Evolutionary conservation across 495 filamentous ascomycete genomes (phyloP).

Genomic region (Baudoinia panamericana): DNA sequence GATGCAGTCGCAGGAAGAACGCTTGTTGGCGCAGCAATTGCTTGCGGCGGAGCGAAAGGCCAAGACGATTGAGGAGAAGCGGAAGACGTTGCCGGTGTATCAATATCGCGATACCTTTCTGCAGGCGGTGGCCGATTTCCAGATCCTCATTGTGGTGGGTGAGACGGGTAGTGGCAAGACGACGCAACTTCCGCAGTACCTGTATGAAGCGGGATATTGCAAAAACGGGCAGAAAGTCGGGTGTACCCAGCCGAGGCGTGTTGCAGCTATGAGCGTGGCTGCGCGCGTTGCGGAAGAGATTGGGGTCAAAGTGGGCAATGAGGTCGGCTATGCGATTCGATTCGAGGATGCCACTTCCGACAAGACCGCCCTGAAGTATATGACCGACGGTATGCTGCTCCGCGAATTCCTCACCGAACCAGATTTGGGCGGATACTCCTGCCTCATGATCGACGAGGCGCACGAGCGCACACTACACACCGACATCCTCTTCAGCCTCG

Average conservation of each 20-base stretch:
- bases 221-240: conserved; percentile 49
- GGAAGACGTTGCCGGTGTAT: conserved; percentile 85
- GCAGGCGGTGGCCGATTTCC: conserved; percentile 27
- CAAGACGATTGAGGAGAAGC: conserved; percentile 73
- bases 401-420: conserved; percentile 87
- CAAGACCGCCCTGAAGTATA: conserved; percentile 89
- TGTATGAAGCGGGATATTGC: conserved; percentile 31
- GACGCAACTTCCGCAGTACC: conserved; percentile 31
- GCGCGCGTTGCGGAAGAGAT: conserved; percentile 90
- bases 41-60: conserved; percentile 79
- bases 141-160: conserved; percentile 29
- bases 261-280: conserved; percentile 93
- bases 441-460: conserved; percentile 93
- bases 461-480: conserved; percentile 89
- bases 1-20: conserved; percentile 63
- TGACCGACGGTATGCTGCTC: conserved; percentile 96
- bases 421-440: conserved; percentile 69
- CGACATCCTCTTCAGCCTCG: conserved; percentile 77
- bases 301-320: conserved; percentile 78
- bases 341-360: conserved; percentile 91
- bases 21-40: conserved; percentile 61
- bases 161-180: conserved; percentile 33
- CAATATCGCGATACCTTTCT: conserved; percentile 43
- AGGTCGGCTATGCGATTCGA: conserved; percentile 90
- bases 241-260: conserved; percentile 83